Evolutionary conservation across 805 yeast species (phyloP).

Genomic region (Yamadazyma nakazawae): DNA sequence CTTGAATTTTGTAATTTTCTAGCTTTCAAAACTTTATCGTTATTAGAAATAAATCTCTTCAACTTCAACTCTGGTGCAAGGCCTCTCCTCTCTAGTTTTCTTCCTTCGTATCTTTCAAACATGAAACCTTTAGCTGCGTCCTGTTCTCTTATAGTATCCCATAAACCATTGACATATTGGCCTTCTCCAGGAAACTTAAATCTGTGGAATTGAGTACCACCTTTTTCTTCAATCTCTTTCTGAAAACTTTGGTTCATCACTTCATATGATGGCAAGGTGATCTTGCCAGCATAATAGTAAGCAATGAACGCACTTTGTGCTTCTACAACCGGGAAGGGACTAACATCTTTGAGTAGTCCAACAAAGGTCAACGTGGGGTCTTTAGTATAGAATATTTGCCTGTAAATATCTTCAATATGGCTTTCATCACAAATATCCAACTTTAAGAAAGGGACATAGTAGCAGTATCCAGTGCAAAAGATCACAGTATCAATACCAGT

Average conservation of each 20-base stretch:
- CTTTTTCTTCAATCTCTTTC: constrained; percentile 24
- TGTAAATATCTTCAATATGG: constrained; percentile 28
- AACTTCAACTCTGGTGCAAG: constrained; percentile 2
- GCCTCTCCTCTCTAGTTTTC: neutral
- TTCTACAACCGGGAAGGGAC: constrained; percentile 51
- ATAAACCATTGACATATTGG: constrained; percentile 49
- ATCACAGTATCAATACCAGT: constrained; percentile 25
- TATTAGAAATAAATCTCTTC: constrained; percentile 4
- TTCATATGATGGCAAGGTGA: constrained; percentile 35
- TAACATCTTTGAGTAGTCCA: constrained; percentile 44
- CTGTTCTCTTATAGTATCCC: constrained; percentile 11
- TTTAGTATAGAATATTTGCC: constrained; percentile 44
- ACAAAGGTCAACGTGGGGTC: constrained; percentile 45
- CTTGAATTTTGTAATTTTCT: neutral
- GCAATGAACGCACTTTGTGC: constrained; percentile 45
- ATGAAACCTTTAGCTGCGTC: constrained; percentile 1
- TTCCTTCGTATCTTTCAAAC: constrained; percentile 9
- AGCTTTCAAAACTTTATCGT: neutral
- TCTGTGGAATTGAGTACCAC: constrained; percentile 29
- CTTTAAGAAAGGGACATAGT: constrained; percentile 34
- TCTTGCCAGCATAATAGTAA: constrained; percentile 40
- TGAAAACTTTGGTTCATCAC: constrained; percentile 33
- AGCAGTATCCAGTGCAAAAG: constrained; percentile 40
- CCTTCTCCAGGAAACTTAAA: constrained; percentile 57
- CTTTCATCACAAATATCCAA: constrained; percentile 13